These are phyloP conservation scores for Candida saitoana DNA, from an alignment of 805 yeast genomes.

Conservation along the genomic window DNA sequence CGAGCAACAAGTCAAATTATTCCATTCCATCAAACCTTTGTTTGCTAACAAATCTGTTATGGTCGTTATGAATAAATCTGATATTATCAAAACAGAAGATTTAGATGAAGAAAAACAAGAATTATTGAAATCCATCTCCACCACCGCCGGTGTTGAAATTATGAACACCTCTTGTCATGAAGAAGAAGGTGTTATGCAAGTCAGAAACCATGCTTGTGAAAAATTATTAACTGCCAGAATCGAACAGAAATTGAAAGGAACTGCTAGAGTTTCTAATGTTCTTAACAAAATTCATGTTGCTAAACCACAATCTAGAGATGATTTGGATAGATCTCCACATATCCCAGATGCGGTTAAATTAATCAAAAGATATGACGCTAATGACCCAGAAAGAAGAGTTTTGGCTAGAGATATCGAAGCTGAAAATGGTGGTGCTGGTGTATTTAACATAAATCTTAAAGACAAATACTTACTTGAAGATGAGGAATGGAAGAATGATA, in stretches of 20 bases:
- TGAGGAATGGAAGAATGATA: slow-evolving; percentile 96
- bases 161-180: slow-evolving; percentile 91
- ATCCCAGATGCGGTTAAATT: slow-evolving; percentile 73
- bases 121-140: slow-evolving; percentile 59
- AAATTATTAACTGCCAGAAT: slow-evolving; percentile 91
- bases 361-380: slow-evolving; percentile 64
- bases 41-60: slow-evolving; percentile 95
- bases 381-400: slow-evolving; percentile 76
- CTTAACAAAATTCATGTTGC: slow-evolving; percentile 95
- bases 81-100: slow-evolving; percentile 82
- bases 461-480: slow-evolving; percentile 90
- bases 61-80: slow-evolving; percentile 94
- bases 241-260: slow-evolving; percentile 92
- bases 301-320: slow-evolving; percentile 85
- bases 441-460: slow-evolving; percentile 86
- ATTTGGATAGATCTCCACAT: slow-evolving; percentile 67
- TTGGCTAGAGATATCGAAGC: slow-evolving; percentile 87
- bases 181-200: slow-evolving; percentile 92
- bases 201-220: slow-evolving; percentile 96
- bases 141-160: slow-evolving; percentile 80
- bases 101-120: slow-evolving; percentile 71
- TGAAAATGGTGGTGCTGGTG: slow-evolving; percentile 99
- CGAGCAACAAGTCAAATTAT: slow-evolving; percentile 94
- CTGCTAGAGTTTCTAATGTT: slow-evolving; percentile 82
- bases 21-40: slow-evolving; percentile 94